Evolutionary conservation across 148 eudicot genomes (phyloP), one percentile per base, ranked within the genome.

Genomic region (Silene uniflora): DNA sequence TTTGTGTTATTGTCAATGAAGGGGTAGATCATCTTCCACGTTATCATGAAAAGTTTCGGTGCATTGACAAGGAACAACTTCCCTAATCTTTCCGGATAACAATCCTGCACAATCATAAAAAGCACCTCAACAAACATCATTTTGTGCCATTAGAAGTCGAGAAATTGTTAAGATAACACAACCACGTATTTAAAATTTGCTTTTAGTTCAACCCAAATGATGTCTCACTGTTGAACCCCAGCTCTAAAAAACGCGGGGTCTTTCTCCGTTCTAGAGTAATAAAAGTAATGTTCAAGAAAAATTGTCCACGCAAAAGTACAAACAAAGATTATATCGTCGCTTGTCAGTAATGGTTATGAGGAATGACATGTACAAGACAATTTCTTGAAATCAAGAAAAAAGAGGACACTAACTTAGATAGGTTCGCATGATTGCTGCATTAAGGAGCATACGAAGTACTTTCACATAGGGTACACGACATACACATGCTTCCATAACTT

Each of bases 81-180:
- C 21, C 91, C 97, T 22, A 95, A 81, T 82, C 96, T 88, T 81
- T 95, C 98, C 7, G 98, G 98, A 77, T 90, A 88, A 79, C 78
- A 90, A 61, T 95, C 97, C 97, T 95, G 89, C 80, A 76, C 46
- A 44, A 19, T 29, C 49, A 24, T 55, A 19, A n/a, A 39, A 7
- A 23, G 25, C 18, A 44, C 17, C 35, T 1, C 29, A 46, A 42
- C 58, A 66, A 25, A 27, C 52, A 22, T 46, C 72, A 69, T 0
- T 68, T 69, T 13, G 18, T 42, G 71, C 16, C 24, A 67, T 35
- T n/a, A 67, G 16, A 42, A 39, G 54, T 19, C 55, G 0, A 67
- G 27, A n/a, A 67, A n/a, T 19, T 42, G 5, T 9, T n/a, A 14
- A 27, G 68, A 24, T 64, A 29, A 16, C 32, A 8, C 25, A 61